Evolutionary conservation across 2,329 filamentous ascomycete species (phyloP).

Genomic region (Xylariaceae sp.): DNA sequence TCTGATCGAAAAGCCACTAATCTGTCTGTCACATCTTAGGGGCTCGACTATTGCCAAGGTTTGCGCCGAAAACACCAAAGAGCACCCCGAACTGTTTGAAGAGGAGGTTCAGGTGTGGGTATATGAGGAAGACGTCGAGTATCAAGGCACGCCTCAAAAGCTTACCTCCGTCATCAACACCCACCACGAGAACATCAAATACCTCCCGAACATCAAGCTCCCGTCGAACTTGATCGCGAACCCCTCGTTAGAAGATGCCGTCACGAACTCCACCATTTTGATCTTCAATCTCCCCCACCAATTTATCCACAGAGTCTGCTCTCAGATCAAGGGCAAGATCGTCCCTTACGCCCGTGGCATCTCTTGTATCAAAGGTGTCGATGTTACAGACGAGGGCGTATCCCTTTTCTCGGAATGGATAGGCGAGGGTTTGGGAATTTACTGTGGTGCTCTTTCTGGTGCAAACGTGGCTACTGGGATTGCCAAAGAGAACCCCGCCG

Average conservation of each 20-base stretch:
- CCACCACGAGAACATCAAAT: constrained; percentile 95
- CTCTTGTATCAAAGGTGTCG: constrained; percentile 97
- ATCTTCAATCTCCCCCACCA: constrained; percentile 97
- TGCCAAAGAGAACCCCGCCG: constrained; percentile 91
- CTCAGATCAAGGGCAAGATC: constrained; percentile 81
- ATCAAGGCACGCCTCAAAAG: constrained; percentile 69
- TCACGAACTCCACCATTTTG: constrained; percentile 79
- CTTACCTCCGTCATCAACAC: constrained; percentile 89
- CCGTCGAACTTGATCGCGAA: constrained; percentile 82
- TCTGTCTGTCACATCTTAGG: constrained; percentile 43
- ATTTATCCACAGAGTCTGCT: constrained; percentile 85
- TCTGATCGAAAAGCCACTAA: not conserved
- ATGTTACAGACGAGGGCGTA: constrained; percentile 81
- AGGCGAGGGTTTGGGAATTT: constrained; percentile 84
- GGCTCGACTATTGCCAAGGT: constrained; percentile 98
- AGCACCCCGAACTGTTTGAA: constrained; percentile 77
- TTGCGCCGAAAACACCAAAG: constrained; percentile 83
- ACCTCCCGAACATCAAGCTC: constrained; percentile 82
- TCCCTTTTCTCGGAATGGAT: constrained; percentile 94
- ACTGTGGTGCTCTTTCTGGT: constrained; percentile 91
- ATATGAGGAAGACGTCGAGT: constrained; percentile 82
- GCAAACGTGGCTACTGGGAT: constrained; percentile 97
- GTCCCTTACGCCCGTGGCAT: constrained; percentile 89
- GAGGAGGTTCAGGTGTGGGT: constrained; percentile 98
- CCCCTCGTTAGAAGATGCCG: constrained; percentile 73